Percentiles rank a stretch among this genome's conserved stretches.
These are phyloP conservation scores for Salvia miltiorrhiza DNA, from an alignment of 257 asterid species.

Conservation along the genomic window DNA sequence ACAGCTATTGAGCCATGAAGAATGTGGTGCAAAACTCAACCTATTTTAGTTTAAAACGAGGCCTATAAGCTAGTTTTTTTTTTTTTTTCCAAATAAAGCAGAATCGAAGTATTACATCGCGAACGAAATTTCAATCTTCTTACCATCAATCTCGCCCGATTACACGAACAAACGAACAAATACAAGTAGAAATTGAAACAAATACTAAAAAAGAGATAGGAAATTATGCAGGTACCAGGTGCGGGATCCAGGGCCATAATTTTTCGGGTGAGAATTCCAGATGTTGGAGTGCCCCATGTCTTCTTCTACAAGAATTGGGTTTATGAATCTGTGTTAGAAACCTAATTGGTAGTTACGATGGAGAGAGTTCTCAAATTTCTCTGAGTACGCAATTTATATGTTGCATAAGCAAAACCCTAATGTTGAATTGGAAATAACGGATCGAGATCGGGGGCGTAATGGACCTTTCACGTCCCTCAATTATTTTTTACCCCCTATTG, in stretches of 20 bases:
- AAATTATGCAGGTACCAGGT: slow-evolving; percentile 35
- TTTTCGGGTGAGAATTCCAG: slow-evolving; percentile 67
- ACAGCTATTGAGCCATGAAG: too few relatives aligned
- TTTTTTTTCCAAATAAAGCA: background rate
- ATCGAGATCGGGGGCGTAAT: background rate
- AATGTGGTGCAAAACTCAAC: too few relatives aligned
- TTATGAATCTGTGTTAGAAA: background rate
- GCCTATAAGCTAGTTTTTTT: too few relatives aligned
- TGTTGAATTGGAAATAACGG: slow-evolving; percentile 6
- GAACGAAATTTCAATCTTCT: background rate
- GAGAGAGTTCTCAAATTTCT: too few relatives aligned
- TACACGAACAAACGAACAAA: background rate
- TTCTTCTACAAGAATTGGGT: slow-evolving; percentile 8
- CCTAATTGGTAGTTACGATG: background rate
- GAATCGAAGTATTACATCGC: background rate
- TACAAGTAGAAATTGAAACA: background rate
- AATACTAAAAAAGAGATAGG: background rate
- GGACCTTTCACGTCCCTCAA: background rate
- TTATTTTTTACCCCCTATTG: too few relatives aligned
- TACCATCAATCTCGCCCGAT: background rate
- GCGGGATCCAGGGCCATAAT: slow-evolving; percentile 67
- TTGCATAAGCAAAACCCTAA: slow-evolving; percentile 20
- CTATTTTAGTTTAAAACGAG: too few relatives aligned
- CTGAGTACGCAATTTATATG: background rate
- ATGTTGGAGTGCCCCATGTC: slow-evolving; percentile 61